Base-by-base conservation (phyloP, 371 early-diverging fungal species). In the Saksenaea oblongispora region DNA sequence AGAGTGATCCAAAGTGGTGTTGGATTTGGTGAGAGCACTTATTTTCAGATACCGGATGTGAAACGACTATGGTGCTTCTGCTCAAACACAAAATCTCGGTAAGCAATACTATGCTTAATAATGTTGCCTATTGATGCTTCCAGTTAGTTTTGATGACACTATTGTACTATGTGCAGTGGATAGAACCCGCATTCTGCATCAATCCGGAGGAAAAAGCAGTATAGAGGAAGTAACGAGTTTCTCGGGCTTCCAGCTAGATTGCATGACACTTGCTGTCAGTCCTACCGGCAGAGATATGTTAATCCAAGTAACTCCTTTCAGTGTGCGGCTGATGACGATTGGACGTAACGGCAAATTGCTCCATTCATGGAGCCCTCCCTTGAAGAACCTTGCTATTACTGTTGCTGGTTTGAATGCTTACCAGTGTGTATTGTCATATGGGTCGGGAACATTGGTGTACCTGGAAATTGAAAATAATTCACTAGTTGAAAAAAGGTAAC, bases 1-100 rank as follows among this genome's bases (percentile, higher is more conserved):
- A 83, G 95, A 27, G 78, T 95, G 5, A 86, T 98, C 28, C 84
- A 93, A 47, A 93, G 91, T 72, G 97, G 98, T 9, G 84, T 96
- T 36, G 96, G 95, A 11, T 87, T 97, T 42, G 75, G 82, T n/a
- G 85, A 85, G 35, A 70, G 86, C 18, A 86, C 83, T 1, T 64
- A 69, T 0, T 35, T 92, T 34, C 81, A 84, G 15, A 78, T 93
- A 26, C 74, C 76, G 4, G 89, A 92, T 15, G 71, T 94, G 24
- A 83, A 78, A 55, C 81, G 84, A 2, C 64, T 92, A 0, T 95
- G 93, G 92, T 75, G 91, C 18, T 60, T 93, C 54, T 61, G 72
- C 18, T 42, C 75, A 31, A 24, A 24, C 17, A 44, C 34, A 24
- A 66, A 64, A 7, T 26, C 59, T 41, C 56, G 39, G 62, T 53